A percentile compares a stretch with the other conserved stretches of the same genome.
Evolutionary conservation across 2,329 filamentous ascomycete genomes (phyloP).

Genomic region (Scytalidium sp.): DNA sequence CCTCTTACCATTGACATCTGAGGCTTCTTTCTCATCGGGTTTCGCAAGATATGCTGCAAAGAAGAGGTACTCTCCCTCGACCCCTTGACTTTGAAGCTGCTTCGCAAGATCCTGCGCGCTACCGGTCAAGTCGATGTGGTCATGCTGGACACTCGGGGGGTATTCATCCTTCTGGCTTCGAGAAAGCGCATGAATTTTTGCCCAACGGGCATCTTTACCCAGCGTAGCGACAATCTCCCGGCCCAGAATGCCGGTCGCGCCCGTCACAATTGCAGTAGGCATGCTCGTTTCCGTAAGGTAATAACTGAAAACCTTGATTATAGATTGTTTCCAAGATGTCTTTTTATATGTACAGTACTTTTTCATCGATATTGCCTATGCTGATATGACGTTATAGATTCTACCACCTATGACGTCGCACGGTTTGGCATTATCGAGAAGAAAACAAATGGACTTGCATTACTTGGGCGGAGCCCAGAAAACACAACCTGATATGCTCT

Average conservation of each 20-base stretch:
- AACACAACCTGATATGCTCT: no score
- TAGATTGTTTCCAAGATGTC: no score
- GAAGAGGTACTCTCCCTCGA: conserved; percentile 40
- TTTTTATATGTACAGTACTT: no score
- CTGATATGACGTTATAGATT: no score
- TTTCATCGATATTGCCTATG: no score
- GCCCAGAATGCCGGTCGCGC: conserved; percentile 30
- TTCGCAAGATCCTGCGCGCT: conserved; percentile 28
- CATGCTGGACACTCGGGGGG: conserved; percentile 29
- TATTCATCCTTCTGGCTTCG: conserved; percentile 33
- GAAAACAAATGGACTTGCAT: no score
- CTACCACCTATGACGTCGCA: no score
- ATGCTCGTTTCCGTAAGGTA: no score
- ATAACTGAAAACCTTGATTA: no score
- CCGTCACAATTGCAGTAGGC: conserved; percentile 15
- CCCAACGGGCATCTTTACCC: conserved; percentile 27
- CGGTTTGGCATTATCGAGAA: no score
- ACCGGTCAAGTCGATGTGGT: conserved; percentile 28
- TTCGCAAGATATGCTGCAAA: conserved; percentile 33
- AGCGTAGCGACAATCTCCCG: conserved; percentile 32
- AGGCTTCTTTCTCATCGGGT: conserved; percentile 28
- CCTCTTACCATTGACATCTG: conserved; percentile 25
- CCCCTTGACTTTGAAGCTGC: conserved; percentile 19
- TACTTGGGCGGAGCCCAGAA: no score
- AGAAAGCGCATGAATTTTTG: conserved; percentile 30